Evolutionary conservation across 164 flowering plant species (phyloP).

Genomic region (Piper betle): DNA sequence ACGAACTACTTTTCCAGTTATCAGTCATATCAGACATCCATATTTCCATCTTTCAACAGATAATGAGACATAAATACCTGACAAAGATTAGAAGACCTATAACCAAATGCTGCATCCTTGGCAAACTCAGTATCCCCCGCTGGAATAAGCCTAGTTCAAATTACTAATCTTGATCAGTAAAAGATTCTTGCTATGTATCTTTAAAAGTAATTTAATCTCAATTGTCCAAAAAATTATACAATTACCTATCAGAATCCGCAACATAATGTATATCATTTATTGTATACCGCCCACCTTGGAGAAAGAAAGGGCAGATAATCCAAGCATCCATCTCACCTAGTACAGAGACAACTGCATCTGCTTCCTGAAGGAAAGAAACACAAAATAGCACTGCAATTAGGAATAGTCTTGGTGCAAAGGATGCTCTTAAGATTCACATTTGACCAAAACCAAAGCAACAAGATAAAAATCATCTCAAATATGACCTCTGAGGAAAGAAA

Average conservation of each 20-base stretch:
- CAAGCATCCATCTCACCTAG: constrained; percentile 95
- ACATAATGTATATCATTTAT: constrained; percentile 86
- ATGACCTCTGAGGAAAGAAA: no score
- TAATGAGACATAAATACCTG: constrained; percentile 32
- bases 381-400: not conserved
- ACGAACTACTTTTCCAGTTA: no score
- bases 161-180: constrained; percentile 5
- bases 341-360: constrained; percentile 89
- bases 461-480: no score
- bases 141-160: constrained; percentile 65
- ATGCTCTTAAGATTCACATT: no score
- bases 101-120: constrained; percentile 95
- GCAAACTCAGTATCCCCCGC: constrained; percentile 98
- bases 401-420: not conserved
- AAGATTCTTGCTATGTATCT: not conserved
- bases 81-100: constrained; percentile 75
- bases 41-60: not conserved
- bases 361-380: constrained; percentile 38
- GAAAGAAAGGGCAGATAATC: constrained; percentile 97
- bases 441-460: no score
- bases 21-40: not conserved
- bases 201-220: not conserved
- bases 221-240: not conserved
- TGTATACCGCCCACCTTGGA: constrained; percentile 97
- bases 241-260: constrained; percentile 71